Evolutionary conservation across 768 basidiomycete species (phyloP).

Genomic region (Gyrodon lividus): DNA sequence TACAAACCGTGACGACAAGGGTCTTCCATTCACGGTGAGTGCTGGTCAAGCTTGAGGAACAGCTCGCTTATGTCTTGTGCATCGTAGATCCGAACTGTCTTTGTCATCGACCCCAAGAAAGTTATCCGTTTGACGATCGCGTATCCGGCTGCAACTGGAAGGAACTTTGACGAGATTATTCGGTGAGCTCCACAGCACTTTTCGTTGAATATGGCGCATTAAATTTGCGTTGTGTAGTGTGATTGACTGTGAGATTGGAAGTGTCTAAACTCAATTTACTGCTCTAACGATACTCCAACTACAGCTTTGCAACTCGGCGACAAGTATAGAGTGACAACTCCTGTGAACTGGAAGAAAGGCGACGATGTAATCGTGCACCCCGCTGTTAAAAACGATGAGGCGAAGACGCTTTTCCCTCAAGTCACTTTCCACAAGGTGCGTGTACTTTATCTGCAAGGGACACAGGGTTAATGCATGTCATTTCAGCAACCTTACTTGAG

Average conservation of each 20-base stretch:
- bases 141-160: slow-evolving; percentile 95
- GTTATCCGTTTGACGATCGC: slow-evolving; percentile 85
- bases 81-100: slow-evolving; percentile 86
- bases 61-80: not conserved
- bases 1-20: slow-evolving; percentile 82
- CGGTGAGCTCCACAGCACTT: slow-evolving; percentile 36
- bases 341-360: slow-evolving; percentile 93
- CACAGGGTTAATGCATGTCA: not conserved
- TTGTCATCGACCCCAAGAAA: slow-evolving; percentile 96
- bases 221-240: slow-evolving; percentile 43
- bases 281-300: slow-evolving; percentile 8
- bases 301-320: slow-evolving; percentile 86
- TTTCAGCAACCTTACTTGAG: slow-evolving; percentile 77
- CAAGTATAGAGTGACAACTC: slow-evolving; percentile 81
- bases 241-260: slow-evolving; percentile 61
- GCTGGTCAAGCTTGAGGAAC: not conserved
- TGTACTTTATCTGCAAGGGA: not conserved
- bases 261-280: slow-evolving; percentile 31
- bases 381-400: slow-evolving; percentile 80
- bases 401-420: slow-evolving; percentile 86
- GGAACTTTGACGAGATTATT: slow-evolving; percentile 80
- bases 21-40: slow-evolving; percentile 87
- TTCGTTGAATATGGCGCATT: not conserved
- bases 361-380: slow-evolving; percentile 94
- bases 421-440: slow-evolving; percentile 76